Evolutionary conservation across 805 yeast genomes (phyloP), one percentile per base, ranked within the genome.

Genomic region (Kluyveromyces aestuarii): DNA sequence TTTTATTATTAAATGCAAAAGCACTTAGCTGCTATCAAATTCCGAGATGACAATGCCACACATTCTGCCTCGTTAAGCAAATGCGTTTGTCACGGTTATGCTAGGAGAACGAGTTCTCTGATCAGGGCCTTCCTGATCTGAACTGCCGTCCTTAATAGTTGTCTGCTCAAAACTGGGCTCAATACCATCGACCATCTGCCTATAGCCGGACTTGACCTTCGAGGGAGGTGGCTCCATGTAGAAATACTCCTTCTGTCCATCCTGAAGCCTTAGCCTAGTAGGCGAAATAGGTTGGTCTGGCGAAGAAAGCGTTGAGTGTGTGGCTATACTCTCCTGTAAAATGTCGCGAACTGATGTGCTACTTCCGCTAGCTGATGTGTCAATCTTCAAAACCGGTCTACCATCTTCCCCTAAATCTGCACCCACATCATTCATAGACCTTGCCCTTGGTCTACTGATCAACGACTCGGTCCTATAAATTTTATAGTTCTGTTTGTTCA

Each of bases 381-480:
- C 59, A 8, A 63, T 45, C 0, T 63, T 56, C 21, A 64, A 49
- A 10, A 61, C 54, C 13, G 67, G 67, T 42, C 48, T 48, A 40
- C 25, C 33, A 14, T 44, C 43, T 8, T 27, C 41, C n/a, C 11
- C 19, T 27, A 13, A 40, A 9, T 40, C 45, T 16, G 25, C 18
- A 11, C 44, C 33, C 13, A 18, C 33, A 38, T 55, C 54, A 35
- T 50, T 51, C 36, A 42, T 43, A 7, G 55, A 51, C 21, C 49
- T 57, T 3, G 60, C 59, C 40, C 60, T 57, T 47, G 66, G 66
- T 45, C 59, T 62, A 16, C 58, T 54, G 7, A 68, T 43, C 18
- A 69, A 49, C 1, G 71, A 62, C 46, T 70, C 73, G 8, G 68
- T 63, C 9, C 69, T 46, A 46, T 61, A 68, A 19, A 70, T 47